A percentile compares a stretch with the other conserved stretches of the same genome.
Evolutionary conservation across 371 early-diverging fungal genomes (phyloP).

Genomic region (Rhizomucor pusillus): DNA sequence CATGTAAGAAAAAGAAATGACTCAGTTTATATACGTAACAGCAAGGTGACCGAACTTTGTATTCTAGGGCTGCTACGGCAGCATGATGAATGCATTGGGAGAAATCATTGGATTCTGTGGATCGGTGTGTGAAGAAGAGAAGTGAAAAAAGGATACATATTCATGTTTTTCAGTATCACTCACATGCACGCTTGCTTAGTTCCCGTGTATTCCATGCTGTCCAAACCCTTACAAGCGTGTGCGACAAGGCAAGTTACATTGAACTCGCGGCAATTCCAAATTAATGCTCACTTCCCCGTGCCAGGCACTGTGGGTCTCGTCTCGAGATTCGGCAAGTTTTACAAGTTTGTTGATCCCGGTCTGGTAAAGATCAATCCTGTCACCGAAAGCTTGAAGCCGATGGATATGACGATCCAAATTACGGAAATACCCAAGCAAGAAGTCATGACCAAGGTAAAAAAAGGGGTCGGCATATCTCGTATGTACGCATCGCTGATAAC

Average conservation of each 20-base stretch:
- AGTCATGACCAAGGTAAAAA: conserved; percentile 72
- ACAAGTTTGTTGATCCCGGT: conserved; percentile 88
- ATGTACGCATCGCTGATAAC: too few relatives aligned
- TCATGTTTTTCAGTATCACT: background rate
- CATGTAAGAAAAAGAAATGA: too few relatives aligned
- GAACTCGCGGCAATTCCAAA: background rate
- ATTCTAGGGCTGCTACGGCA: conserved; percentile 44
- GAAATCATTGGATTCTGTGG: conserved; percentile 42
- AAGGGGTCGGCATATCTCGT: too few relatives aligned
- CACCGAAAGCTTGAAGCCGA: conserved; percentile 60
- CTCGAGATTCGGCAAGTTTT: conserved; percentile 78
- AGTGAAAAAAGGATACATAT: too few relatives aligned
- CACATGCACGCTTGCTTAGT: background rate
- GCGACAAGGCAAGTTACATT: conserved; percentile 49
- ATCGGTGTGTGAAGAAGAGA: conserved; percentile 47
- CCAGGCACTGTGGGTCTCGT: conserved; percentile 73
- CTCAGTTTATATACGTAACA: too few relatives aligned
- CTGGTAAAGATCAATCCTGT: conserved; percentile 74
- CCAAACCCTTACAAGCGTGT: conserved; percentile 79
- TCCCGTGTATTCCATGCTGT: conserved; percentile 34
- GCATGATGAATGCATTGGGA: conserved; percentile 50
- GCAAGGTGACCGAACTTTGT: background rate
- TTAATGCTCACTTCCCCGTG: background rate
- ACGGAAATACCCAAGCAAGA: conserved; percentile 69
- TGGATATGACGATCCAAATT: conserved; percentile 80